Conservation (phyloP, 305 asterid genomes). For the Fraxinus floribunda region DNA sequence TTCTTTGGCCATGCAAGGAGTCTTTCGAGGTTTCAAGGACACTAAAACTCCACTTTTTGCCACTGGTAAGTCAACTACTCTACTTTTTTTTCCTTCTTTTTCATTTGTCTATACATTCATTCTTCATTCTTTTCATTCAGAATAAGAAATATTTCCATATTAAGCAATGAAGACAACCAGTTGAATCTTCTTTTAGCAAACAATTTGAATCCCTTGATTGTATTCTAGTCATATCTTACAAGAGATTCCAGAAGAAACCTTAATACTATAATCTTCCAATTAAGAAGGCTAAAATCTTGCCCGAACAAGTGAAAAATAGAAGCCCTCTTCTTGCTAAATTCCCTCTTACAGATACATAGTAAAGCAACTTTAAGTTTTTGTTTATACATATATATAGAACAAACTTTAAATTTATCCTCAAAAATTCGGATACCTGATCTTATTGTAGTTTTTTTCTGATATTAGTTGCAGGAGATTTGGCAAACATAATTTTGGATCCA, state of each 20-base stretch:
- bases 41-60: slow-evolving; percentile 81
- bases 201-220: neutral
- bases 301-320: neutral
- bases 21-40: slow-evolving; percentile 84
- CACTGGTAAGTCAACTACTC: slow-evolving; percentile 49
- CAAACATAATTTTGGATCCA: slow-evolving; percentile 79
- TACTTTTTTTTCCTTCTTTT: too few relatives aligned
- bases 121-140: neutral
- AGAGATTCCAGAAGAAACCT: neutral
- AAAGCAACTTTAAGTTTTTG: too few relatives aligned
- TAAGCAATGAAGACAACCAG: neutral
- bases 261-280: neutral
- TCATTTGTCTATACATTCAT: neutral
- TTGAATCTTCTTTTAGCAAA: neutral
- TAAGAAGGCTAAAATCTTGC: neutral
- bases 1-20: slow-evolving; percentile 91
- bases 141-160: neutral
- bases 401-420: too few relatives aligned
- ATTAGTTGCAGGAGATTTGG: slow-evolving; percentile 71
- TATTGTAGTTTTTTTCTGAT: neutral
- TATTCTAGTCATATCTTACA: neutral
- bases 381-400: too few relatives aligned
- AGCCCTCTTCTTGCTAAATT: too few relatives aligned
- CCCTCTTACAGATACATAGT: too few relatives aligned
- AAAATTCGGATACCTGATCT: too few relatives aligned